These are phyloP conservation scores for Vigna angularis DNA, from an alignment of 306 rosid species.

Conservation along the genomic window DNA sequence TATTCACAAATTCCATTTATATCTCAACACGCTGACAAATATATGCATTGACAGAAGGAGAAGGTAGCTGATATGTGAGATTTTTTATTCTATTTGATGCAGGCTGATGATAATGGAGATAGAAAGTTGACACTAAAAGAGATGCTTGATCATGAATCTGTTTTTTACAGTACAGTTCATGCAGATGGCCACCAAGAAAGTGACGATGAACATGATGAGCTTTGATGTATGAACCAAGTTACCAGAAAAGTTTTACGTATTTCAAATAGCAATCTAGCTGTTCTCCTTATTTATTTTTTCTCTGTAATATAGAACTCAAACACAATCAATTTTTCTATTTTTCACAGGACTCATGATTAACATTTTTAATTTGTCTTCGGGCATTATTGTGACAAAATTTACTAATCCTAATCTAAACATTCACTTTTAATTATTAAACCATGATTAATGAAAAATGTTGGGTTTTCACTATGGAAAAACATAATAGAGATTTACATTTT, in stretches of 20 bases:
- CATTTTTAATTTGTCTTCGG: neutral
- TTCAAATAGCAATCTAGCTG: conserved; percentile 2
- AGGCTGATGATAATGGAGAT: conserved; percentile 82
- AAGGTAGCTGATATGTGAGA: neutral
- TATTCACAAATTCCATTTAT: too few species aligned
- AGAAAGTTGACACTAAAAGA: conserved; percentile 62
- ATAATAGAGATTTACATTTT: too few species aligned
- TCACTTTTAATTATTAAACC: too few species aligned
- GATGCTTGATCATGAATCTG: conserved; percentile 68
- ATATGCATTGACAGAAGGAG: too few species aligned
- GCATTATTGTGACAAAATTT: too few species aligned
- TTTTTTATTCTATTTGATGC: conserved; percentile 30
- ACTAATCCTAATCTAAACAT: too few species aligned
- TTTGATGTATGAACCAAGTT: conserved; percentile 29
- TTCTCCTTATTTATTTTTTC: neutral
- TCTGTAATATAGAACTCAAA: neutral
- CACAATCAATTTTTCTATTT: neutral
- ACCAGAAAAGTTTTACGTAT: neutral
- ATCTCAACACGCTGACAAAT: too few species aligned
- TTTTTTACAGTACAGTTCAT: conserved; percentile 58
- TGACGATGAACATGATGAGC: conserved; percentile 53
- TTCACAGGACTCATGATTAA: neutral
- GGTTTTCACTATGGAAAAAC: too few species aligned
- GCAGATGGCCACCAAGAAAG: conserved; percentile 30
- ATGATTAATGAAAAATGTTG: too few species aligned